These are phyloP conservation scores for Phytophthora ramorum DNA, from an alignment of 352 stramenopile genomes.

Conservation along the genomic window DNA sequence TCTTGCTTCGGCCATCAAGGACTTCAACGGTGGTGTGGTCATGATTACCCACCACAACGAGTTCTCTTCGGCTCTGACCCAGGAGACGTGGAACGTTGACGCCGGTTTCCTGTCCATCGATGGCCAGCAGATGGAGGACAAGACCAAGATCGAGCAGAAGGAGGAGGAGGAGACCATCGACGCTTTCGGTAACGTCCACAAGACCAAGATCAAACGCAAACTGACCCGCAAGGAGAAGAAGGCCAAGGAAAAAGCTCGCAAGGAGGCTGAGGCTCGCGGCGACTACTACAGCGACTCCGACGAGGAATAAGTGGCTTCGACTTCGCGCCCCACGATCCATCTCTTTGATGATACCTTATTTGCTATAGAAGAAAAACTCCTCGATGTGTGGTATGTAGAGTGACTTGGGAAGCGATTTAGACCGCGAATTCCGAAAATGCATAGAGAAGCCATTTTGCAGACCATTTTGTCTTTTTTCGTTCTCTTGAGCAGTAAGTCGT, in stretches of 20 bases:
- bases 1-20: constrained; percentile 95
- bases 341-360: constrained; percentile 50
- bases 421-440: constrained; percentile 43
- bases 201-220: constrained; percentile 92
- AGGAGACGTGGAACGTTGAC: constrained; percentile 96
- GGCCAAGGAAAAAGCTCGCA: constrained; percentile 89
- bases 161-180: constrained; percentile 83
- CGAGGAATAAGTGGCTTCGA: constrained; percentile 60
- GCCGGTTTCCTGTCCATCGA: constrained; percentile 87
- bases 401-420: constrained; percentile 45
- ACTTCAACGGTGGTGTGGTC: constrained; percentile 97
- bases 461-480: constrained; percentile 15
- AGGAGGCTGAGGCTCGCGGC: constrained; percentile 85
- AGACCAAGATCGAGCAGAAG: constrained; percentile 93
- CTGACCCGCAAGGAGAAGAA: constrained; percentile 91
- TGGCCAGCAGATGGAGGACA: constrained; percentile 86
- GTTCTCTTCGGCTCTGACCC: constrained; percentile 95
- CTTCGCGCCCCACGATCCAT: constrained; percentile 35
- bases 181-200: constrained; percentile 86
- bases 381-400: constrained; percentile 49
- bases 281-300: constrained; percentile 88
- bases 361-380: constrained; percentile 43
- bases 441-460: constrained; percentile 37
- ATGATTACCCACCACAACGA: constrained; percentile 98
- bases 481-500: background rate